Base-by-base conservation (phyloP, 2,329 filamentous ascomycete genomes). In the Ophiocordyceps camponoti-floridani region DNA sequence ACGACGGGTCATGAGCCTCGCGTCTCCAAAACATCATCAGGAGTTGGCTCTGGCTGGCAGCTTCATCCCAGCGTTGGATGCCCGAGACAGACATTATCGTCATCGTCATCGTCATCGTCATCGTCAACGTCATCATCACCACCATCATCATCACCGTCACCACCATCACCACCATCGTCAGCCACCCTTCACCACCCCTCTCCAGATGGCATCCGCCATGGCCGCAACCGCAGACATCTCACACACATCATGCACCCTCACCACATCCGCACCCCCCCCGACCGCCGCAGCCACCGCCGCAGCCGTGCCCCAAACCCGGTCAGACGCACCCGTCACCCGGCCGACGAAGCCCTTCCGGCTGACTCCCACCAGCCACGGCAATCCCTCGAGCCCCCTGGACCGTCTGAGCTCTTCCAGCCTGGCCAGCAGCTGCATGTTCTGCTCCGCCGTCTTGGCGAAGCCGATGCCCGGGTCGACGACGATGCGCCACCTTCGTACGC, bases 201-300 rank as follows among this genome's bases (percentile, higher is more conserved):
- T 71, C 75, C 84, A 94, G 45, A 95, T 87, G n/a, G 87, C 88
- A 71, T 96, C 89, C 9, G 85, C 77, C 79, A 96, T 89, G 58
- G 74, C 82, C 1, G 77, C 78, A 30, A 94, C 87, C 62, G 86
- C 73, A 38, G 64, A 69, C 89, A 96, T 96, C 66, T 91, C 84
- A 46, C 68, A 63, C 13, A 88, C 83, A 65, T 96, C 89, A 63
- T 98, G 91, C 40, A 98, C 87, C 44, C 91, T 72, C 41, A 96
- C 80, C 47, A 98, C 78, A 66, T 96, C 88, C 23, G 88, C 88
- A 3, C 91, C 91, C 7, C 85, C 85, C 48, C 82, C 77, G 28
- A 98, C 73, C 41, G 87, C 85, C 7, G 87, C 86, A 3, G 84
- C 81, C 9, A 96, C 83, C 0, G 87, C 84, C 11, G 84, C 86